These are phyloP conservation scores for Aureobasidium pullulans DNA, from an alignment of 2,329 filamentous ascomycete genomes.

Conservation along the genomic window DNA sequence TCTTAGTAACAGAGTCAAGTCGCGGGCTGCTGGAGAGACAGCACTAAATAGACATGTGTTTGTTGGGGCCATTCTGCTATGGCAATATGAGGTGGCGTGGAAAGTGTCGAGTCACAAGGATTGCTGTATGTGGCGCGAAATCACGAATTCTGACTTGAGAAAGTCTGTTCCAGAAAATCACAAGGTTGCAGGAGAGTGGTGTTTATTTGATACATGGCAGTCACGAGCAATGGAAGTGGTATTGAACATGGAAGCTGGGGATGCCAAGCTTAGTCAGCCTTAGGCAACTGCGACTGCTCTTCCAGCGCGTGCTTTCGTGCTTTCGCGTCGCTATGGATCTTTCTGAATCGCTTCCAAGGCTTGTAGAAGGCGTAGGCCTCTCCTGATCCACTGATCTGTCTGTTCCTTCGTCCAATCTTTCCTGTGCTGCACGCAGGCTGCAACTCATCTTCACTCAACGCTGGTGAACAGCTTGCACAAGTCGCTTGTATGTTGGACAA, in stretches of 20 bases:
- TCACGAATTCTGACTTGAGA: no score
- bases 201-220: neutral
- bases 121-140: no score
- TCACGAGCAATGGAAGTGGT: neutral
- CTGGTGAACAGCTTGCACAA: neutral
- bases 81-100: neutral
- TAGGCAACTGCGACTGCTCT: neutral
- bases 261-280: constrained; percentile 9
- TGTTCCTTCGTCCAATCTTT: neutral
- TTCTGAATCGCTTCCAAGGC: neutral
- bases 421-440: neutral
- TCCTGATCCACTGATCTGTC: no score
- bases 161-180: no score
- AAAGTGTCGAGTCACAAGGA: no score
- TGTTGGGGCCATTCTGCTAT: neutral
- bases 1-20: constrained; percentile 59
- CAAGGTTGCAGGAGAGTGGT: neutral
- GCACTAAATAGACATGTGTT: constrained; percentile 58
- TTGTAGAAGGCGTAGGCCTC: no score
- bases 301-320: neutral
- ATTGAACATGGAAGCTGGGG: neutral
- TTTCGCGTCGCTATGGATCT: neutral
- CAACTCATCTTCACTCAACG: no score
- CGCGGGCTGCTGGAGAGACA: constrained; percentile 68
- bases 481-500: neutral